phyloP scores from a whole-genome alignment of 352 stramenopile genomes.

The Phytopythium chamaehyphon region DNA sequence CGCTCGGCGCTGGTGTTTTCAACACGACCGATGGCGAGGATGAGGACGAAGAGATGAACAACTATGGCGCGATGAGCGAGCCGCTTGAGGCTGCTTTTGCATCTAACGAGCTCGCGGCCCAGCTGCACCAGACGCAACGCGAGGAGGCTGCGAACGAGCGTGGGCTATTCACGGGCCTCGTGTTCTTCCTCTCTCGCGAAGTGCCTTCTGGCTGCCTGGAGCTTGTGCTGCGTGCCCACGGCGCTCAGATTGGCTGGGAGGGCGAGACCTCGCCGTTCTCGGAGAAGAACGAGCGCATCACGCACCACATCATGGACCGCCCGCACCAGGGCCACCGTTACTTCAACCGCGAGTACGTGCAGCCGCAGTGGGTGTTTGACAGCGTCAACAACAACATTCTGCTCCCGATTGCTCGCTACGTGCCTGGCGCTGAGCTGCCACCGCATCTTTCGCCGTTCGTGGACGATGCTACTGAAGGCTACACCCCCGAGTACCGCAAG shows the following conservation, averaged over 20 bases:
- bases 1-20: conserved; percentile 35
- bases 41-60: conserved; percentile 35
- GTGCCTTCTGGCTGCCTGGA: conserved; percentile 94
- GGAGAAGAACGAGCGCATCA: conserved; percentile 92
- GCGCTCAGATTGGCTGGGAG: conserved; percentile 95
- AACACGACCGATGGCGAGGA: conserved; percentile 67
- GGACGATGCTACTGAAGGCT: conserved; percentile 94
- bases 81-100: conserved; percentile 89
- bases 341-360: conserved; percentile 95
- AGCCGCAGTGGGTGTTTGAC: conserved; percentile 99
- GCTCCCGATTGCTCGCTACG: conserved; percentile 92
- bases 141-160: conserved; percentile 64
- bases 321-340: conserved; percentile 87
- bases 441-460: conserved; percentile 95
- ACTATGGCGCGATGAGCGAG: conserved; percentile 87
- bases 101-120: conserved; percentile 70
- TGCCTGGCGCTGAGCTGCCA: conserved; percentile 90
- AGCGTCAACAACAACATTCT: conserved; percentile 96
- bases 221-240: conserved; percentile 94
- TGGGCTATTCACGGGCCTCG: conserved; percentile 76
- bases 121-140: conserved; percentile 78
- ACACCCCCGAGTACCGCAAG: conserved; percentile 96
- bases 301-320: conserved; percentile 96
- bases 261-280: conserved; percentile 89
- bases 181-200: conserved; percentile 94